Conservation (phyloP, 2,329 filamentous ascomycete genomes). For the Stagonosporopsis chrysanthemi region DNA sequence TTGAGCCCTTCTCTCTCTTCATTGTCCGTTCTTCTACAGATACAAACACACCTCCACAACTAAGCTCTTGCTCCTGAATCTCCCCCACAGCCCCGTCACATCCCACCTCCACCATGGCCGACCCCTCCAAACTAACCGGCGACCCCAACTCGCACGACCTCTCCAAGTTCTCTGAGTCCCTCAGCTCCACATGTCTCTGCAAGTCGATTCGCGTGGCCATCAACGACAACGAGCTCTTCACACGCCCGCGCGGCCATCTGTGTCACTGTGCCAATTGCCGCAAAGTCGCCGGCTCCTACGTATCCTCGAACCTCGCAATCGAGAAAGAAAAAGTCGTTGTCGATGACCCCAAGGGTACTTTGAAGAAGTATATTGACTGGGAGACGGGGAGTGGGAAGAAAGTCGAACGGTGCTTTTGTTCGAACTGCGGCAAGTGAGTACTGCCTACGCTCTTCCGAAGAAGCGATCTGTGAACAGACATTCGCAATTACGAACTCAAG, state of each 20-base stretch:
- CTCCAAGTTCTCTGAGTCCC: slow-evolving; percentile 43
- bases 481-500: not conserved
- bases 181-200: slow-evolving; percentile 56
- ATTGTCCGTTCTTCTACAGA: not conserved
- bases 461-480: no score
- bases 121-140: slow-evolving; percentile 38
- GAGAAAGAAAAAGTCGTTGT: slow-evolving; percentile 56
- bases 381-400: slow-evolving; percentile 57
- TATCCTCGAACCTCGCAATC: slow-evolving; percentile 52
- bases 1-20: not conserved
- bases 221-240: slow-evolving; percentile 57
- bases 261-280: slow-evolving; percentile 63
- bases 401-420: slow-evolving; percentile 58
- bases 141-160: slow-evolving; percentile 50
- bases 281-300: slow-evolving; percentile 57
- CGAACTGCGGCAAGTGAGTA: slow-evolving; percentile 52
- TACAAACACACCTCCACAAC: not conserved
- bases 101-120: not conserved
- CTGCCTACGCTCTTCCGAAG: not conserved
- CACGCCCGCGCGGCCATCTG: slow-evolving; percentile 50
- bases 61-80: not conserved
- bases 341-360: slow-evolving; percentile 53
- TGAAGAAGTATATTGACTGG: slow-evolving; percentile 56
- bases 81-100: not conserved
- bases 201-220: slow-evolving; percentile 59